Evolutionary conservation across 257 asterid genomes (phyloP), one percentile per base, ranked within the genome.

Genomic region (Parsonsia alboflavescens): DNA sequence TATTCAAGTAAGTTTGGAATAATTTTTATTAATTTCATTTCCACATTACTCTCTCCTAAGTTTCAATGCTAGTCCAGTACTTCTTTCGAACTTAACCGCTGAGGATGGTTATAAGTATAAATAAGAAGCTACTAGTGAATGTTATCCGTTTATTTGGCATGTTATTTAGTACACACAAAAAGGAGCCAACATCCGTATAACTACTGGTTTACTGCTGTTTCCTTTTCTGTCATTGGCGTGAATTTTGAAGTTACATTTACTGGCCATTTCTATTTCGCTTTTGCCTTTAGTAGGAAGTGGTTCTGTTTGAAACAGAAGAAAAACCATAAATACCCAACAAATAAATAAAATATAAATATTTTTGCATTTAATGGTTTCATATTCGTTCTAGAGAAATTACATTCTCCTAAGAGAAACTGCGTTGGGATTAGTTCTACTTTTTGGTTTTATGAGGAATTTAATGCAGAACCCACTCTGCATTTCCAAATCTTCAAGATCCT

Each of bases 1-100:
- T 80, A 89, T 95, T 80, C 98, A 92, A 84, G 98, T 94, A 80
- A 75, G 96, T 84, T 75, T 69, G 58, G 63, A 64, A 50, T 59
- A 42, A 24, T 6, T 2, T 28, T 24, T 65, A 56, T 66, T 2
- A 65, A 36, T 57, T 66, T 53, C 53, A 54, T 45, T 22, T 68
- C 19, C 21, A 46, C 33, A 52, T 50, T 50, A 59, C 66, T 33
- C 66, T 49, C 57, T 22, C 13, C 15, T 42, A 6, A 8, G 45
- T 9, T 57, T 28, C 62, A 57, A 49, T 19, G 22, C 68, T 57
- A 33, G 52, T 58, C 62, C 52, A 68, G 33, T 21, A 17, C 36
- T 28, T 50, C 7, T 46, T 41, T 58, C 30, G 44, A 44, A 46
- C 50, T 56, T 15, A 44, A 10, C 24, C 53, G 19, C 41, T 62